A percentile compares a stretch with the other conserved stretches of the same genome.
These are phyloP conservation scores for Ampelocalamus luodianensis DNA, from an alignment of 176 grass and related monocot species.

Conservation along the genomic window DNA sequence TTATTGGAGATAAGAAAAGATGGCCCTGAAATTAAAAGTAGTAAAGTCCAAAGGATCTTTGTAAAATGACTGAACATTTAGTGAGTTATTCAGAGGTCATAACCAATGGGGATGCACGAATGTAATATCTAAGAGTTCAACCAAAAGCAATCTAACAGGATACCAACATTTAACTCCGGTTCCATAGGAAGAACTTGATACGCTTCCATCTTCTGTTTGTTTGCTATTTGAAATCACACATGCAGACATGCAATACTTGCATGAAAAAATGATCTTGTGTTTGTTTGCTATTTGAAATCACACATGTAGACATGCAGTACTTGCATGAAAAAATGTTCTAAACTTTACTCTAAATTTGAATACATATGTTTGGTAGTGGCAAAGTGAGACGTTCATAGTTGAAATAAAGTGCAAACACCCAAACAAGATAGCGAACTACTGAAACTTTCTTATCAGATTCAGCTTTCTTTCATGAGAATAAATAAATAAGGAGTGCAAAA, in stretches of 20 bases:
- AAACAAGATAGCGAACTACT: not conserved
- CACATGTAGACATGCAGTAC: too few species aligned
- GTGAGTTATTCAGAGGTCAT: conserved; percentile 7
- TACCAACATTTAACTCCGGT: conserved; percentile 17
- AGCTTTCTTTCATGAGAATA: not conserved
- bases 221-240: conserved; percentile 30
- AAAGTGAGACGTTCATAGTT: conserved; percentile 17
- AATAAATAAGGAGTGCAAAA: conserved; percentile 28
- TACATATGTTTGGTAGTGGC: conserved; percentile 17
- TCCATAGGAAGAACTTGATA: not conserved
- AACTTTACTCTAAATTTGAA: conserved; percentile 29
- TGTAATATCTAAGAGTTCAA: conserved; percentile 6
- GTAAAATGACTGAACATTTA: conserved; percentile 27
- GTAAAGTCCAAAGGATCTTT: conserved; percentile 26
- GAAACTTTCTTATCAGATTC: conserved; percentile 1
- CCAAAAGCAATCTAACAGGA: not conserved
- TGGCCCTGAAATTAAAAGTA: conserved; percentile 63
- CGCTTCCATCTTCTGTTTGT: not conserved
- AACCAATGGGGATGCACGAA: not conserved
- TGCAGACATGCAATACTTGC: not conserved
- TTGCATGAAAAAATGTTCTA: not conserved
- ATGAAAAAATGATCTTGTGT: not conserved
- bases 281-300: too few species aligned
- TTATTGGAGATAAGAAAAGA: conserved; percentile 66
- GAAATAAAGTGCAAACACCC: not conserved